A percentile compares a stretch with the other conserved stretches of the same genome.
phyloP scores from a whole-genome alignment of 257 asterid species.

The Gynochthodes officinalis region DNA sequence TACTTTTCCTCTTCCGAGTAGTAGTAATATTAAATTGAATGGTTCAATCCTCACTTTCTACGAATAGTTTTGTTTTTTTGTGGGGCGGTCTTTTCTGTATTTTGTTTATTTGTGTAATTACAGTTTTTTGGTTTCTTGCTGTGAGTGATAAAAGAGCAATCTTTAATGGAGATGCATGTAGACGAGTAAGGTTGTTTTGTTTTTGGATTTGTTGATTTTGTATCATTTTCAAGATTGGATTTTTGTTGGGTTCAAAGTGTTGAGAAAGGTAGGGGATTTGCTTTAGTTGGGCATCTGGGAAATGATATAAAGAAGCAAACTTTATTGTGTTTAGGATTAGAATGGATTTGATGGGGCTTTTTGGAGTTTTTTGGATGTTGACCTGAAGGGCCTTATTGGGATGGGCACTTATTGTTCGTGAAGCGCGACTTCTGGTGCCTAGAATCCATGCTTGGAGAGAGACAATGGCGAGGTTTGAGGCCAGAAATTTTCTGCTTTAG shows the following conservation, averaged over 20 bases:
- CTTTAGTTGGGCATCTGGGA: constrained; percentile 28
- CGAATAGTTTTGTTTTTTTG: too few species aligned
- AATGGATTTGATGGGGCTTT: constrained; percentile 30
- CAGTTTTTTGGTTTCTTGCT: constrained; percentile 4
- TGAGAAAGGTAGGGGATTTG: constrained; percentile 14
- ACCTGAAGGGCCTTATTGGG: constrained; percentile 34
- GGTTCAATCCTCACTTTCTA: too few species aligned
- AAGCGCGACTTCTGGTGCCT: constrained; percentile 22
- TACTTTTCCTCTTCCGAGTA: constrained; percentile 21
- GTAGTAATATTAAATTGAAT: constrained; percentile 3
- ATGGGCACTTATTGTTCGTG: constrained; percentile 23
- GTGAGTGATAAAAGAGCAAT: constrained; percentile 25
- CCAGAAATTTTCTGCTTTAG: constrained; percentile 43
- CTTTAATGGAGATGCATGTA: constrained; percentile 14
- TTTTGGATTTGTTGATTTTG: constrained; percentile 16
- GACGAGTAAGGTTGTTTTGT: background rate
- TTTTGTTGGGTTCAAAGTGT: constrained; percentile 19
- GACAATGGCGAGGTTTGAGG: constrained; percentile 57
- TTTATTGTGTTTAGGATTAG: constrained; percentile 18
- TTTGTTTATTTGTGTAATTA: constrained; percentile 9
- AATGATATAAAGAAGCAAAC: constrained; percentile 24
- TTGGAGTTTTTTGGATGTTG: constrained; percentile 37
- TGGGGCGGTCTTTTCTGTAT: background rate
- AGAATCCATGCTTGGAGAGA: constrained; percentile 45
- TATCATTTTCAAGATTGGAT: constrained; percentile 32